Base-by-base conservation (phyloP, 176 grass and related monocot genomes). In the Eragrostis curvula region DNA sequence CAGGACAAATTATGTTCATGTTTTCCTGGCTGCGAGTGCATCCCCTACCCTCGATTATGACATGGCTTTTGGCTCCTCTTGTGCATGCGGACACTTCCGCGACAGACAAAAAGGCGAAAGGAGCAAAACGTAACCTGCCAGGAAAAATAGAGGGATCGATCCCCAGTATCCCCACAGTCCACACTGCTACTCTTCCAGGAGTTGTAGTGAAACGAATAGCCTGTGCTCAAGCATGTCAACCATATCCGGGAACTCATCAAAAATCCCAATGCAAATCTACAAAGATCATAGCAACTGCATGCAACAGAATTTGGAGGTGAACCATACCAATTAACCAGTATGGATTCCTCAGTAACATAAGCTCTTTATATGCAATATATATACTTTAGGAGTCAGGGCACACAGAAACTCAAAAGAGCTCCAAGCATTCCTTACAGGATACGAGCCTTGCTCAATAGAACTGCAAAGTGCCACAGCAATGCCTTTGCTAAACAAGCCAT, bases 11-110 rank as follows among this genome's bases (percentile, higher is more conserved):
- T 47, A 67, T 14, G 28, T 49, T 84, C 13, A 73, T 28, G 50
- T 84, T 73, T 52, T 45, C 10, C 59, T 79, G 80, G 73, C 74
- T 49, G 73, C 7, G 39, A 79, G 44, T 79, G 81, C 75, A 79
- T 41, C 65, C 68, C 67, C 41, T 28, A 14, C 8, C 40, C 42
- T 40, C 46, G 42, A 79, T 32, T 1, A 51, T 67, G 80, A 78
- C 66, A 27, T 58, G 58, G 2, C 17, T 58, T 79, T 73, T 83
- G 45, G 15, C 12, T 32, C 12, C 20, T 70, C 50, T 20, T 61
- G 23, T 55, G 66, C 51, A 43, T 11, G 43, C 18, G 0, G 29
- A 30, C 27, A 73, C 48, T 20, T 1, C 51, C 27, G 0, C 17
- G 18, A 24, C 17, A 15, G 52, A 59, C 36, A 29, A 44, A 50